Evolutionary conservation across 2,329 filamentous ascomycete species (phyloP).

Genomic region (Phialophora macrospora): DNA sequence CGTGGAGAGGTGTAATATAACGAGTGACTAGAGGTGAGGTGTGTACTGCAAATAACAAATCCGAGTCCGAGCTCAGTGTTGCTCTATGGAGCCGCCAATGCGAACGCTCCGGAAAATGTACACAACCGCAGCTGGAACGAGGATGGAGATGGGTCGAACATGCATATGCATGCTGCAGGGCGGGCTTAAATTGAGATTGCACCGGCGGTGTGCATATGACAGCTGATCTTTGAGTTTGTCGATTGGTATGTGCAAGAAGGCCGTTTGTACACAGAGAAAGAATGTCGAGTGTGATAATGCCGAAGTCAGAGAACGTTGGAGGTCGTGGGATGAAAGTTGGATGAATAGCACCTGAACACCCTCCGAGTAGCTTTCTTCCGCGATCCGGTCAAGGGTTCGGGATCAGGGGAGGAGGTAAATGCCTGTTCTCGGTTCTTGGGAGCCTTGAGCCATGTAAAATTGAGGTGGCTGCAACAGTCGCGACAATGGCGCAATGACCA

Average conservation of each 20-base stretch:
- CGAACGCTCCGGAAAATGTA: constrained; percentile 7
- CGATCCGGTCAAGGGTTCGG: constrained; percentile 5
- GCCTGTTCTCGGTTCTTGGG: constrained; percentile 6
- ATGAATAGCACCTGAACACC: neutral
- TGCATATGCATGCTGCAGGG: constrained; percentile 40
- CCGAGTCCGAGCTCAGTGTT: constrained; percentile 7
- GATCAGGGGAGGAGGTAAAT: constrained; percentile 27
- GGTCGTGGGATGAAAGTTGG: constrained; percentile 7
- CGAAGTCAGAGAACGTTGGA: neutral
- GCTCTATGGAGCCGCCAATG: constrained; percentile 10
- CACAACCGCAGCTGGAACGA: constrained; percentile 8
- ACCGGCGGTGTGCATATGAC: constrained; percentile 29
- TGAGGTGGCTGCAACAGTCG: constrained; percentile 13
- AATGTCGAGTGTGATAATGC: constrained; percentile 24
- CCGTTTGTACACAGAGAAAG: constrained; percentile 10
- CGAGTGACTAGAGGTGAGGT: constrained; percentile 36
- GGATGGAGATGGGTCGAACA: constrained; percentile 26
- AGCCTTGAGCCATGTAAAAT: constrained; percentile 17
- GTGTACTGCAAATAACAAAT: constrained; percentile 5
- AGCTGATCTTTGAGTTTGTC: constrained; percentile 23
- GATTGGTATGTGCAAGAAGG: constrained; percentile 19
- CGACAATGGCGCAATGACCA: constrained; percentile 19
- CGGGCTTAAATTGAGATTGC: constrained; percentile 35
- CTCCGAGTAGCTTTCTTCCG: constrained; percentile 3
- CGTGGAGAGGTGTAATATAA: constrained; percentile 22